Base-by-base conservation (phyloP, 352 stramenopile genomes). In the Phytophthora foliorum region DNA sequence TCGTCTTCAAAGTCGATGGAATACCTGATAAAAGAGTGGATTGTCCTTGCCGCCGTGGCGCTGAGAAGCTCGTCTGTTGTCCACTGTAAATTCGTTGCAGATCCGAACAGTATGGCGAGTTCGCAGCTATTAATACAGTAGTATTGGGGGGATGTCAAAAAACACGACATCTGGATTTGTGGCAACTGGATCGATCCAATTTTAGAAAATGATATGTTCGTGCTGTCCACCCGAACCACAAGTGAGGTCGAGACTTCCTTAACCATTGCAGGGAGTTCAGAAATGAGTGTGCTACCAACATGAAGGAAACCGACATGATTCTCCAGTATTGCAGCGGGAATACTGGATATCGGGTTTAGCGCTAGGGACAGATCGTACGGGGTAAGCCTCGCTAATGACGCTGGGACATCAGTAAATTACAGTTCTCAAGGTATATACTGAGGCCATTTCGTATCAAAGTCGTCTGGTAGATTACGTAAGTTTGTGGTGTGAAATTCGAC, bases 401-500 rank as follows among this genome's bases (percentile, higher is more conserved):
- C 22, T 7, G 61, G 57, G 1, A 75, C 53, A 3, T 60, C 52
- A 3, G 36, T 55, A 75, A 41, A 11, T 72, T 11, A 9, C 57
- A 64, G 25, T 52, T 27, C 31, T 75, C 67, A 2, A 78, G 45
- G n/a, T 73, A 69, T 14, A 78, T 69, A 19, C 44, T 73, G 46
- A 0, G 77, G 63, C 79, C 82, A 90, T 17, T 62, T 72, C 8
- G 55, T 51, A 48, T 86, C 63, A 21, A 88, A 32, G 25, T 87
- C 48, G 2, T 75, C 45, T 0, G 79, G 82, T 2, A 87, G 54
- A 0, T 61, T 24, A 1, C 50, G 71, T 5, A 88, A 50, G 22
- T 82, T 86, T 34, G 64, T 72, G 16, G 52, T 25, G 4, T 34
- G 64, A 39, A 86, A 60, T 19, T 79, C 73, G 13, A 88, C 51